phyloP scores from a whole-genome alignment of 1,284 basidiomycete species.

The Sanghuangporus baumii region DNA sequence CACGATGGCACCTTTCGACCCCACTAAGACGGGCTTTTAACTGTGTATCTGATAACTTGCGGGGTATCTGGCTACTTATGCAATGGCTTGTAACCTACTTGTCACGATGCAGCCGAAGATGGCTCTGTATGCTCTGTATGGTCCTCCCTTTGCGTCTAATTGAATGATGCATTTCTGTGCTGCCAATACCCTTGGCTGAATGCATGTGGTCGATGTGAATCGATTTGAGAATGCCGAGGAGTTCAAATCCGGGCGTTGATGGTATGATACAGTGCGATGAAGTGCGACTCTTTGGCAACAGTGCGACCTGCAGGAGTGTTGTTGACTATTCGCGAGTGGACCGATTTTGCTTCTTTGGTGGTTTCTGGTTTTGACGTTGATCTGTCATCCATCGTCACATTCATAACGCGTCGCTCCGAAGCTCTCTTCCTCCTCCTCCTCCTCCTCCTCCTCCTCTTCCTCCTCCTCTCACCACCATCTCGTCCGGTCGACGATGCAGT shows the following conservation, averaged over 20 bases:
- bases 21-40: slow-evolving; percentile 20
- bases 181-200: neutral
- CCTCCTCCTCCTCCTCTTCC: neutral
- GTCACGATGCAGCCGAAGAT: slow-evolving; percentile 3
- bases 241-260: neutral
- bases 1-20: slow-evolving; percentile 43
- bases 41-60: neutral
- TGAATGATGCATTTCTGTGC: neutral
- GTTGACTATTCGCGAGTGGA: neutral
- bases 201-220: neutral
- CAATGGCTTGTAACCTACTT: slow-evolving; percentile 6
- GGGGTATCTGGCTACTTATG: neutral
- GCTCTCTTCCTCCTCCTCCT: neutral
- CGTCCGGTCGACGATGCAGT: slow-evolving; percentile 9
- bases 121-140: neutral
- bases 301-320: neutral
- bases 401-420: neutral
- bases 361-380: slow-evolving; percentile 1
- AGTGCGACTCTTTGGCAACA: neutral
- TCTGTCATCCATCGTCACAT: slow-evolving; percentile 2
- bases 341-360: slow-evolving; percentile 3
- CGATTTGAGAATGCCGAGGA: neutral
- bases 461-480: slow-evolving; percentile 3
- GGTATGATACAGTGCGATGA: neutral
- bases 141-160: neutral